A percentile compares a stretch with the other conserved stretches of the same genome.
phyloP scores from a whole-genome alignment of 1,139 yeast species.

The Wickerhamomyces sp. region DNA sequence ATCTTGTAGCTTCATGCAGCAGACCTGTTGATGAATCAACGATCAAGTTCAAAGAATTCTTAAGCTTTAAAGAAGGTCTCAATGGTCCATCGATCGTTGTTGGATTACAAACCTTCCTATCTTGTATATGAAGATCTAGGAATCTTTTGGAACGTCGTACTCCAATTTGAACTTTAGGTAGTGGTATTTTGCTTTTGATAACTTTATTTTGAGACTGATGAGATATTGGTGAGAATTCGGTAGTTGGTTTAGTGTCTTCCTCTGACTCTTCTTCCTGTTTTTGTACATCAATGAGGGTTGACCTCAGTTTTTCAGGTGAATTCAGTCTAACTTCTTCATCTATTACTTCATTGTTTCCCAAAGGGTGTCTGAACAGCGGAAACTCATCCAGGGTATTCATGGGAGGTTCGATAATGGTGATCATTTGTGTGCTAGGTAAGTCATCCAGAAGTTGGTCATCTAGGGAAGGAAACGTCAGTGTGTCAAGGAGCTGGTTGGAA shows the following conservation, averaged over 20 bases:
- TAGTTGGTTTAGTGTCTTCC: background rate
- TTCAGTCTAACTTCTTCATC: constrained; percentile 1
- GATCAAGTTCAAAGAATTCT: constrained; percentile 39
- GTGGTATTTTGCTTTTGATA: constrained; percentile 15
- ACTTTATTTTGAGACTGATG: background rate
- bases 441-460: background rate
- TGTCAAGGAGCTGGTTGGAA: constrained; percentile 11
- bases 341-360: constrained; percentile 2
- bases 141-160: constrained; percentile 20
- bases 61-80: constrained; percentile 13
- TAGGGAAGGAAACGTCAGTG: constrained; percentile 7
- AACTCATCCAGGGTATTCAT: constrained; percentile 5
- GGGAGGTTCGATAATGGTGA: background rate
- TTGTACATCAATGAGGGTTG: background rate
- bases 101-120: constrained; percentile 13
- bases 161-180: constrained; percentile 7
- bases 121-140: constrained; percentile 1
- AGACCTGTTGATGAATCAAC: constrained; percentile 69
- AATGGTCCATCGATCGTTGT: constrained; percentile 9
- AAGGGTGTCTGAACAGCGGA: constrained; percentile 7
- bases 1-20: constrained; percentile 65
- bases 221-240: background rate
- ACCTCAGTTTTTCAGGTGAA: background rate
- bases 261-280: background rate
- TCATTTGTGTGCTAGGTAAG: background rate